These are phyloP conservation scores for Hanseniaspora guilliermondii DNA, from an alignment of 805 yeast genomes.

Conservation along the genomic window DNA sequence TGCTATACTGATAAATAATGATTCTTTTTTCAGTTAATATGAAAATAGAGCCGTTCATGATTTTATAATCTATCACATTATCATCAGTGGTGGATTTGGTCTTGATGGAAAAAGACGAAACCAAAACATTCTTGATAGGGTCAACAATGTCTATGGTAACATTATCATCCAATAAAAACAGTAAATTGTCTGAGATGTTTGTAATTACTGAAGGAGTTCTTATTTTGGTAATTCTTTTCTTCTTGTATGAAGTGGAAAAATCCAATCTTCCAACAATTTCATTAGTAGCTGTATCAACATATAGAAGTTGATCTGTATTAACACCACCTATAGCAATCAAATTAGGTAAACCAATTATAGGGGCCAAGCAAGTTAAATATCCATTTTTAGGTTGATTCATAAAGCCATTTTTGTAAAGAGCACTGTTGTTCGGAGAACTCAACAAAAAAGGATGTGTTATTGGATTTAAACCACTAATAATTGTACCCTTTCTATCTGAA, in stretches of 20 bases:
- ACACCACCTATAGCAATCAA: constrained; percentile 9
- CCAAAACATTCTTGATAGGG: not conserved
- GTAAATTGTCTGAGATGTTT: not conserved
- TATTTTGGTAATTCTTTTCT: not conserved
- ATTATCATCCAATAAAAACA: constrained; percentile 3
- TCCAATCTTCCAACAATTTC: constrained; percentile 8
- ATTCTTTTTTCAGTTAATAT: constrained; percentile 7
- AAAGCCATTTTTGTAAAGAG: not conserved
- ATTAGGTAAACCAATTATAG: constrained; percentile 3
- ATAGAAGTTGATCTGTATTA: constrained; percentile 9
- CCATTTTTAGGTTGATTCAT: not conserved
- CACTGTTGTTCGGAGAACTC: constrained; percentile 8
- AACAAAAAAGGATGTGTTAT: constrained; percentile 13
- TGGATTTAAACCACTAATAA: constrained; percentile 2
- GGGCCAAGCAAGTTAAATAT: not conserved
- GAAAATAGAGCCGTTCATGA: not conserved
- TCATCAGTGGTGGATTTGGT: constrained; percentile 4
- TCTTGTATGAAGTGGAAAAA: not conserved
- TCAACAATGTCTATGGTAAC: constrained; percentile 4
- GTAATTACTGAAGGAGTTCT: not conserved
- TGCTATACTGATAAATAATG: not conserved
- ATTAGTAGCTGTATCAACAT: not conserved
- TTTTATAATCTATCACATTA: not conserved
- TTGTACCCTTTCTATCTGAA: constrained; percentile 5
- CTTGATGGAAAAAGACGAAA: not conserved